These are phyloP conservation scores for Ganoderma leucocontextum DNA, from an alignment of 1,284 basidiomycete species.

Conservation along the genomic window DNA sequence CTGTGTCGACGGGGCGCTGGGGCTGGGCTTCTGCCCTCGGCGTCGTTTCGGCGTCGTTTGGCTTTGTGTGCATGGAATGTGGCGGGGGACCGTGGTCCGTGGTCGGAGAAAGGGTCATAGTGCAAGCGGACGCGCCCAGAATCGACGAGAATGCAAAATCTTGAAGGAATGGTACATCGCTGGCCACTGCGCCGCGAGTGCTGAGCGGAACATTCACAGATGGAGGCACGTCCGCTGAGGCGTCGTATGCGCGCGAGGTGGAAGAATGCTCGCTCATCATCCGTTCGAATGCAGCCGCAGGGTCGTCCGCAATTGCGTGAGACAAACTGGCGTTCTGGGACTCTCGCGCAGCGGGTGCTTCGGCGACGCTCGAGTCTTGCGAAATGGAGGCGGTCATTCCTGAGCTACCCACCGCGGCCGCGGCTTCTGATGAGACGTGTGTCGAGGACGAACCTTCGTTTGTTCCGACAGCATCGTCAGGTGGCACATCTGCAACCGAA, in stretches of 20 bases:
- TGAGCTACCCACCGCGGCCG: background rate
- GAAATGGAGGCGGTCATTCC: background rate
- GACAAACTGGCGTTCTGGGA: background rate
- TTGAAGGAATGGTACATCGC: background rate
- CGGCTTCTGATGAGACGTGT: background rate
- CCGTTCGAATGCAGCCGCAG: conserved; percentile 11
- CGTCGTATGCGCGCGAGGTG: background rate
- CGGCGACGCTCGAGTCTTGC: background rate
- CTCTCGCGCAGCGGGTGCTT: conserved; percentile 5
- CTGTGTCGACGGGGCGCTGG: conserved; percentile 1
- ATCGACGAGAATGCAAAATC: background rate
- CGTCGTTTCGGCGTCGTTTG: background rate
- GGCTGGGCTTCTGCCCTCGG: conserved; percentile 9
- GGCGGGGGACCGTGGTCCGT: background rate
- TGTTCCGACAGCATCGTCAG: background rate
- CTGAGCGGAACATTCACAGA: background rate
- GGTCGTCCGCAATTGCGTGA: conserved; percentile 8
- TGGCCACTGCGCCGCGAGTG: background rate
- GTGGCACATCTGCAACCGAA: background rate
- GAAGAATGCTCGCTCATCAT: conserved; percentile 15
- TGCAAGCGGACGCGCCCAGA: background rate
- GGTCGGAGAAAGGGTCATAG: background rate
- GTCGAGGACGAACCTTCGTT: conserved; percentile 3
- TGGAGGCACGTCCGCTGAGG: background rate
- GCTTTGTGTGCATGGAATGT: background rate